Conservation (phyloP, 768 basidiomycete species). For the Lactarius sanguifluus region DNA sequence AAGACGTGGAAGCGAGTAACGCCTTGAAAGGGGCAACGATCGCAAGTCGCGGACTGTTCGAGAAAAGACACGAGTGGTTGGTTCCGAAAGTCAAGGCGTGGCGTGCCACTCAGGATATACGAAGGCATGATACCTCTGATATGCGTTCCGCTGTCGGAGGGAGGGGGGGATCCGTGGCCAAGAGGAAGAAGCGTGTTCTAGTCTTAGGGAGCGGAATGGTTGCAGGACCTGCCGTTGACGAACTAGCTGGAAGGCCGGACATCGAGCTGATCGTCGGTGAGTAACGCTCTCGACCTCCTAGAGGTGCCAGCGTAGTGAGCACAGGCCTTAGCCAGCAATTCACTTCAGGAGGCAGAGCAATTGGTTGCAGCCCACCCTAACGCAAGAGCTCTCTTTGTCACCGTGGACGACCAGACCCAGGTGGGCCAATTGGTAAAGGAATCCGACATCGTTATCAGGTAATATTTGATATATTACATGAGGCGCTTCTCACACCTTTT, state of each 20-base stretch:
- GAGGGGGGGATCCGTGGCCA: background rate
- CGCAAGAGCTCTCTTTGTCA: constrained; percentile 56
- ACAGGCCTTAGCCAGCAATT: constrained; percentile 65
- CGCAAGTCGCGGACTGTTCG: constrained; percentile 56
- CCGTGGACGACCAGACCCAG: constrained; percentile 50
- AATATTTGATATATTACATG: background rate
- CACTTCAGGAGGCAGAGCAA: constrained; percentile 52
- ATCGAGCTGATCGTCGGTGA: constrained; percentile 75
- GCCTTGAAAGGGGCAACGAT: constrained; percentile 74
- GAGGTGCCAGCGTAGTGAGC: background rate
- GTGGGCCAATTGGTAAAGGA: constrained; percentile 55
- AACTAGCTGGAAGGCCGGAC: constrained; percentile 61
- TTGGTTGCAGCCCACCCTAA: constrained; percentile 49
- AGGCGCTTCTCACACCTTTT: background rate
- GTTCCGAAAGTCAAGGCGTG: constrained; percentile 49
- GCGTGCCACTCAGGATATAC: constrained; percentile 28
- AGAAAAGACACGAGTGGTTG: constrained; percentile 58
- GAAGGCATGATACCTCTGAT: constrained; percentile 5
- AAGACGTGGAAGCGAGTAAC: constrained; percentile 35
- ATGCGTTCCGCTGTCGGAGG: background rate
- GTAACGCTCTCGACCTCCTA: constrained; percentile 33
- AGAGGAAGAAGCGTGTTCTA: constrained; percentile 62
- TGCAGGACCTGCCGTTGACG: constrained; percentile 81
- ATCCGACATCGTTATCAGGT: constrained; percentile 87
- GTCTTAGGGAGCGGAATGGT: constrained; percentile 96